A percentile compares a stretch with the other conserved stretches of the same genome.
Evolutionary conservation across 2,329 filamentous ascomycete genomes (phyloP).

Genomic region (Sphaerulina musiva): DNA sequence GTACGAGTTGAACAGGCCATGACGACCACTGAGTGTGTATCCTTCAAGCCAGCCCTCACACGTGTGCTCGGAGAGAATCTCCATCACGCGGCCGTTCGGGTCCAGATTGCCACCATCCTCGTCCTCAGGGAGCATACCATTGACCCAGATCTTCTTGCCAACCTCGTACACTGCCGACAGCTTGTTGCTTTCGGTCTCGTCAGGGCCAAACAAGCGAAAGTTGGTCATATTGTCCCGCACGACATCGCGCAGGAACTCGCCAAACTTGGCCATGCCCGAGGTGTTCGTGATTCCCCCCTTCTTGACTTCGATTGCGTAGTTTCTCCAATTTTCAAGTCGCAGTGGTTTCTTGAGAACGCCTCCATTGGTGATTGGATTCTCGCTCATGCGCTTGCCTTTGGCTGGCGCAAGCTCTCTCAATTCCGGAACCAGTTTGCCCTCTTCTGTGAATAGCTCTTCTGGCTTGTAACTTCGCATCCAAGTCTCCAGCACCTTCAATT

Average conservation of each 20-base stretch:
- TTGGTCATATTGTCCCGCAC: slow-evolving; percentile 57
- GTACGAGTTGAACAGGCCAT: slow-evolving; percentile 73
- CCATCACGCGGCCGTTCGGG: slow-evolving; percentile 66
- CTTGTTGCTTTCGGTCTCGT: slow-evolving; percentile 79
- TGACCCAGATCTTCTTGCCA: slow-evolving; percentile 75
- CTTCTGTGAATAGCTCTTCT: slow-evolving; percentile 60
- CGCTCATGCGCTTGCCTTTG: slow-evolving; percentile 65
- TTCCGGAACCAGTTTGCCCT: slow-evolving; percentile 57
- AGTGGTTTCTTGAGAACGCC: slow-evolving; percentile 62
- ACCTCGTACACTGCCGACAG: slow-evolving; percentile 64
- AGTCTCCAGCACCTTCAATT: slow-evolving; percentile 61
- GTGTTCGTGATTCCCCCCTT: slow-evolving; percentile 47
- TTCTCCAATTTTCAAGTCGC: slow-evolving; percentile 61
- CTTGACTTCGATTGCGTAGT: slow-evolving; percentile 59
- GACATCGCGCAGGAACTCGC: slow-evolving; percentile 60
- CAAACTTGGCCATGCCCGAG: slow-evolving; percentile 65
- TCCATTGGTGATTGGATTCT: slow-evolving; percentile 69
- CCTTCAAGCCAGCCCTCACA: slow-evolving; percentile 76
- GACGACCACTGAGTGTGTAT: slow-evolving; percentile 66
- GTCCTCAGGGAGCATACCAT: slow-evolving; percentile 71
- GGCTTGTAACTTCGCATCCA: slow-evolving; percentile 76
- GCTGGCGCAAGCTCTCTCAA: slow-evolving; percentile 59
- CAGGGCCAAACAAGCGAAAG: slow-evolving; percentile 72
- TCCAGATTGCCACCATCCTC: slow-evolving; percentile 66
- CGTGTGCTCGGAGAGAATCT: slow-evolving; percentile 77